Conservation (phyloP, 2,329 filamentous ascomycete genomes). For the Fusarium sp. region DNA sequence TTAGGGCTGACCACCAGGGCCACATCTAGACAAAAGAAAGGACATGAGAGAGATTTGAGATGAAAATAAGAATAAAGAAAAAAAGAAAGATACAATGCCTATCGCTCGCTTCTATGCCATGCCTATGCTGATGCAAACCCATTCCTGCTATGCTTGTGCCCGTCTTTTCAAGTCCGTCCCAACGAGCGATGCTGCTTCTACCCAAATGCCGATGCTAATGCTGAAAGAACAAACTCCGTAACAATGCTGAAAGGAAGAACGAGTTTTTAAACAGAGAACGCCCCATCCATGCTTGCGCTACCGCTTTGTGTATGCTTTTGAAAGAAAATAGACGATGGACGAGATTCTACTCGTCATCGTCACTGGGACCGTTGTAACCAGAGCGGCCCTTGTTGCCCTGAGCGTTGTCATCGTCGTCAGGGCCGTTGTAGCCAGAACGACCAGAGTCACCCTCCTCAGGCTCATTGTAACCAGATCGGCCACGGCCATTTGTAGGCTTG, state of each 20-base stretch:
- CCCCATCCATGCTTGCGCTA: constrained; percentile 39
- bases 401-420: constrained; percentile 45
- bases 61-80: constrained; percentile 9
- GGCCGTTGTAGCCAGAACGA: constrained; percentile 57
- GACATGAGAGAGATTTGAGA: background rate
- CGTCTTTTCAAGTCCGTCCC: constrained; percentile 30
- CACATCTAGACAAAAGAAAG: constrained; percentile 25
- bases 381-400: constrained; percentile 55
- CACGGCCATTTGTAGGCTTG: constrained; percentile 51
- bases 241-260: constrained; percentile 30
- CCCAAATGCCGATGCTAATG: constrained; percentile 6
- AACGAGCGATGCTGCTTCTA: constrained; percentile 24
- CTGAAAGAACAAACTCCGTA: constrained; percentile 30
- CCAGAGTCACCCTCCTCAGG: constrained; percentile 53
- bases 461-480: constrained; percentile 59
- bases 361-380: constrained; percentile 56
- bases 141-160: constrained; percentile 5
- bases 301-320: constrained; percentile 22
- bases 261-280: constrained; percentile 33
- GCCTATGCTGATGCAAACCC: constrained; percentile 18
- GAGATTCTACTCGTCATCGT: constrained; percentile 47
- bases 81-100: constrained; percentile 28
- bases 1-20: constrained; percentile 33
- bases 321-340: background rate
- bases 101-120: constrained; percentile 25